Base-by-base conservation (phyloP, 2,329 filamentous ascomycete species). In the Scolecobasidium constrictum region DNA sequence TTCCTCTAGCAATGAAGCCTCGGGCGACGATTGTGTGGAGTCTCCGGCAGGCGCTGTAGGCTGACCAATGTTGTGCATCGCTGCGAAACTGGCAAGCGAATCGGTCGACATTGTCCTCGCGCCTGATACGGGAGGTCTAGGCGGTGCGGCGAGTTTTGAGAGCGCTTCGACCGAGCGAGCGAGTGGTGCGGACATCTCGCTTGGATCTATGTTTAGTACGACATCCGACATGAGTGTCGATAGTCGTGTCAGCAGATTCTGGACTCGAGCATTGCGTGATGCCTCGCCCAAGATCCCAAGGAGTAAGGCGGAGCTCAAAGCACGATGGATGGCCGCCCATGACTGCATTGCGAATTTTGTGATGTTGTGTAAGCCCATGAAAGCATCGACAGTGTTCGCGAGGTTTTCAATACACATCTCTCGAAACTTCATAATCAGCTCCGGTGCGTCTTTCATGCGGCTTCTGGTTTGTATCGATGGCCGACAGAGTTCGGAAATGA, bases 401-500 rank as follows among this genome's bases (percentile, higher is more conserved):
- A 79, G 60, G 47, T 69, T 72, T 37, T 69, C 63, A 31, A 79
- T 64, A 50, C 75, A 78, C 44, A 69, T 68, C 42, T 67, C 66
- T 31, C 71, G 69, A 52, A 78, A 64, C 52, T 57, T 65, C 48
- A 56, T 63, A 33, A 66, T 54, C 26, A 31, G 26, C n/a, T 31
- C 26, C 26, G 26, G 26, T 69, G 12, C 13, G 34, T 68, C 66
- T 39, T 60, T 52, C 13, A 57, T 56, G 26, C 68, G 66, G 6
- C 62, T 62, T 35, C 64, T 61, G 5, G 18, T 16, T 4, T 65
- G 51, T 51, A 79, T 68, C 18, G 75, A 71, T 20, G 75, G 74
- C 20, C 75, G 68, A 52, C 73, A 78, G 23, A 79, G 68, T 57
- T 79, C 76, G 4, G 75, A 78, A 16, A 70, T 69, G 46, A 77